phyloP scores from a whole-genome alignment of 768 basidiomycete genomes.

The Kwoniella dejecticola region DNA sequence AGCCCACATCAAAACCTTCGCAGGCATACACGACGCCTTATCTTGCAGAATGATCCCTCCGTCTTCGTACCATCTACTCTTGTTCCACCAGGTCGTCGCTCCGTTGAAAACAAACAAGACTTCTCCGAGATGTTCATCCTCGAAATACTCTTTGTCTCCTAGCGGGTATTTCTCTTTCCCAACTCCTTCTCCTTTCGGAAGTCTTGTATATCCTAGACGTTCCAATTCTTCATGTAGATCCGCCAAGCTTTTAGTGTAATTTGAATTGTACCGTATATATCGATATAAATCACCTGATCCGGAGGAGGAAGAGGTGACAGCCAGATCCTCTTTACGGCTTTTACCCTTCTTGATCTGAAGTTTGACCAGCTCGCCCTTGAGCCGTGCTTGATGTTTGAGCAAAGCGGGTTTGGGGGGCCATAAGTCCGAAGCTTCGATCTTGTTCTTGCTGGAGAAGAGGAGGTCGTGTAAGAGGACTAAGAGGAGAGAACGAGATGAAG shows the following conservation, averaged over 20 bases:
- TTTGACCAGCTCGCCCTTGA: slow-evolving; percentile 76
- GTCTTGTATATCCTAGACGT: slow-evolving; percentile 22
- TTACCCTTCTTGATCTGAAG: slow-evolving; percentile 53
- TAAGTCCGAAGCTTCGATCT: slow-evolving; percentile 88
- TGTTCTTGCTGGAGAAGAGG: slow-evolving; percentile 67
- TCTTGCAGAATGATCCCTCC: slow-evolving; percentile 93
- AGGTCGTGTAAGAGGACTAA: slow-evolving; percentile 90
- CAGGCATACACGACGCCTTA: slow-evolving; percentile 97
- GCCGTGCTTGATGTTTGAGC: slow-evolving; percentile 82
- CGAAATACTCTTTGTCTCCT: slow-evolving; percentile 60
- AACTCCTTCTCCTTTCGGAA: slow-evolving; percentile 18
- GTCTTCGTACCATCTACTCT: slow-evolving; percentile 61
- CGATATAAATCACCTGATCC: slow-evolving; percentile 40
- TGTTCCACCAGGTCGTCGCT: slow-evolving; percentile 62
- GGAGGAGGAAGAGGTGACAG: slow-evolving; percentile 41
- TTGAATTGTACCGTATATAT: slow-evolving; percentile 55
- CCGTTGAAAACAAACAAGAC: slow-evolving; percentile 77
- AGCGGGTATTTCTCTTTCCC: slow-evolving; percentile 46
- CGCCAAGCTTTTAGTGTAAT: slow-evolving; percentile 35
- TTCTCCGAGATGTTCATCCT: slow-evolving; percentile 78
- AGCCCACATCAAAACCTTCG: slow-evolving; percentile 69
- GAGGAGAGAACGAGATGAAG: slow-evolving; percentile 67
- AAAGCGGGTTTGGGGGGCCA: slow-evolving; percentile 81
- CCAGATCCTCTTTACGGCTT: slow-evolving; percentile 47
- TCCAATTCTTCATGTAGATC: slow-evolving; percentile 22